These are phyloP conservation scores for Tillandsia fasciculata DNA, from an alignment of 176 grass and related monocot genomes.

Conservation along the genomic window DNA sequence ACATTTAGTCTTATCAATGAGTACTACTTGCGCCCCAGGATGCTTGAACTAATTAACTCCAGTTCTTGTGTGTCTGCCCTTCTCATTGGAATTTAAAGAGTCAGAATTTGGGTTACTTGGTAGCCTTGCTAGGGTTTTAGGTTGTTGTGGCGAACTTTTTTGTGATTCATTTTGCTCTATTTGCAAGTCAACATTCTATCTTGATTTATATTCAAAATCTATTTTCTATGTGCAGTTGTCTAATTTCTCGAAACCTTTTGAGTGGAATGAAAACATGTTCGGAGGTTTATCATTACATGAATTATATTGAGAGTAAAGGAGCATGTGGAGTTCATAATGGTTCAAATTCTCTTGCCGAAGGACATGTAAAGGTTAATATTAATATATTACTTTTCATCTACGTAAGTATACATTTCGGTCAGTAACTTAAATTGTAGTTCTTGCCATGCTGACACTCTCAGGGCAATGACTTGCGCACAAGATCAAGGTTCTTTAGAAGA, in stretches of 20 bases:
- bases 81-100: too few relatives aligned
- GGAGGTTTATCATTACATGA: constrained; percentile 85
- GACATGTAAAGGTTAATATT: constrained; percentile 61
- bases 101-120: too few relatives aligned
- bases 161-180: too few relatives aligned
- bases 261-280: constrained; percentile 92
- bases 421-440: constrained; percentile 21
- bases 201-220: constrained; percentile 6
- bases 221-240: constrained; percentile 51
- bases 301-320: constrained; percentile 56
- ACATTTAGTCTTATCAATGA: too few relatives aligned
- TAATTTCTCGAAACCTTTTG: constrained; percentile 87
- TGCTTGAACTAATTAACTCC: too few relatives aligned
- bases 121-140: too few relatives aligned
- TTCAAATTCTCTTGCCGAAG: constrained; percentile 79
- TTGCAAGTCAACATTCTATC: too few relatives aligned
- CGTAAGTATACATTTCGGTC: constrained; percentile 1
- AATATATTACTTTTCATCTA: neutral
- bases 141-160: too few relatives aligned
- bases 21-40: too few relatives aligned
- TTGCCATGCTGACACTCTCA: constrained; percentile 22
- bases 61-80: too few relatives aligned
- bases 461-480: constrained; percentile 61
- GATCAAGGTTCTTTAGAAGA: constrained; percentile 74
- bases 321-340: constrained; percentile 49